These are phyloP conservation scores for Gillenia trifoliata DNA, from an alignment of 306 rosid genomes.

Conservation along the genomic window DNA sequence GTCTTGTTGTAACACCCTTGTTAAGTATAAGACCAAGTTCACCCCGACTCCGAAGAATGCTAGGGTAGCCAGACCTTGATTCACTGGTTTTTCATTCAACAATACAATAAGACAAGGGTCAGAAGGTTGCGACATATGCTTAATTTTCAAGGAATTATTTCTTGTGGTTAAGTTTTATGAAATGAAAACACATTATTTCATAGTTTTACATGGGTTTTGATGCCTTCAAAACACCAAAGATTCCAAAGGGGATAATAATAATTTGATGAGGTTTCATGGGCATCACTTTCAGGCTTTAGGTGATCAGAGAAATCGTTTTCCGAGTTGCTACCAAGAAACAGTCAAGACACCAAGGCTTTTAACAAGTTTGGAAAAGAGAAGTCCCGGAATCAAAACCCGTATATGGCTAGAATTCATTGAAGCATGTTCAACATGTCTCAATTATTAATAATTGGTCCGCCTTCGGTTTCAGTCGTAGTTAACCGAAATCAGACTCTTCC, in stretches of 20 bases:
- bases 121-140: conserved; percentile 17
- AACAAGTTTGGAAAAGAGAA: neutral
- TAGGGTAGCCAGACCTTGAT: conserved; percentile 85
- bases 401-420: neutral
- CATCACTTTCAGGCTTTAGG: neutral
- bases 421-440: conserved; percentile 3
- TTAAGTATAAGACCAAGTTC: conserved; percentile 83
- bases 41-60: conserved; percentile 95
- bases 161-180: too few relatives aligned
- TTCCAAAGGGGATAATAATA: neutral
- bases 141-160: too few relatives aligned
- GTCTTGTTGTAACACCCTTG: conserved; percentile 73
- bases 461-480: neutral
- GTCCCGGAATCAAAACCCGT: neutral
- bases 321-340: neutral
- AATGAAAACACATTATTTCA: too few relatives aligned
- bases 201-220: too few relatives aligned
- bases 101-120: neutral
- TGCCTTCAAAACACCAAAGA: neutral
- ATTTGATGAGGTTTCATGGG: neutral
- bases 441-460: neutral
- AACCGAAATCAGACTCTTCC: conserved; percentile 29
- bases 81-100: conserved; percentile 55
- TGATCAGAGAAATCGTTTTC: neutral
- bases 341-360: neutral